These are phyloP conservation scores for Veloboletus limbatus DNA, from an alignment of 1,284 basidiomycete species.

Conservation along the genomic window DNA sequence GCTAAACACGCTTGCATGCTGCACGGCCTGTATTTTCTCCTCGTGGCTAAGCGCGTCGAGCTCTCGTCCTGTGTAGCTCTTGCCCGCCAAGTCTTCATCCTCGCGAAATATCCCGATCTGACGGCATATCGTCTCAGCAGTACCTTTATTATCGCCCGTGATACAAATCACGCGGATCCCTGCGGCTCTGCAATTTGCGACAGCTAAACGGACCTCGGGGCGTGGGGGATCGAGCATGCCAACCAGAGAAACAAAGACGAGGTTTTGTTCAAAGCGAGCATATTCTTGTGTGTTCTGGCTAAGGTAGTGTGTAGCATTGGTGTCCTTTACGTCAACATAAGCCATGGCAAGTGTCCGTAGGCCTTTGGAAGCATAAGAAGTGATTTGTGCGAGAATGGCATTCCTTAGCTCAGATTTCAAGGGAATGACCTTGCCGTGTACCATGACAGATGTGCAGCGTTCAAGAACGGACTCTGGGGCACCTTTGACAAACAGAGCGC, in stretches of 20 bases:
- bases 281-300: constrained; percentile 81
- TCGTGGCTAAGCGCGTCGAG: constrained; percentile 79
- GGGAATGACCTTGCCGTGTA: constrained; percentile 65
- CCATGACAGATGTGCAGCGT: constrained; percentile 74
- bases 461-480: constrained; percentile 95
- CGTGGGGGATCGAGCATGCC: constrained; percentile 99
- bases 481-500: constrained; percentile 87
- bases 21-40: constrained; percentile 83
- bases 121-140: constrained; percentile 95
- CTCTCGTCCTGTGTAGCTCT: constrained; percentile 94
- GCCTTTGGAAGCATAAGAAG: constrained; percentile 76
- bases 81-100: constrained; percentile 81
- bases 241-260: constrained; percentile 93
- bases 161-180: constrained; percentile 97
- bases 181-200: constrained; percentile 88
- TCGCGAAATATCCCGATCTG: constrained; percentile 91
- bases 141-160: constrained; percentile 98
- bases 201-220: constrained; percentile 86
- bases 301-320: constrained; percentile 77
- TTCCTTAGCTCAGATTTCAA: constrained; percentile 61
- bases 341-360: constrained; percentile 92
- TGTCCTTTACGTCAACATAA: constrained; percentile 76
- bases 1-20: constrained; percentile 86
- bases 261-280: constrained; percentile 82
- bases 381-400: constrained; percentile 64